Evolutionary conservation across 148 eudicot genomes (phyloP), one percentile per base, ranked within the genome.

Genomic region (Arbutus unedo): DNA sequence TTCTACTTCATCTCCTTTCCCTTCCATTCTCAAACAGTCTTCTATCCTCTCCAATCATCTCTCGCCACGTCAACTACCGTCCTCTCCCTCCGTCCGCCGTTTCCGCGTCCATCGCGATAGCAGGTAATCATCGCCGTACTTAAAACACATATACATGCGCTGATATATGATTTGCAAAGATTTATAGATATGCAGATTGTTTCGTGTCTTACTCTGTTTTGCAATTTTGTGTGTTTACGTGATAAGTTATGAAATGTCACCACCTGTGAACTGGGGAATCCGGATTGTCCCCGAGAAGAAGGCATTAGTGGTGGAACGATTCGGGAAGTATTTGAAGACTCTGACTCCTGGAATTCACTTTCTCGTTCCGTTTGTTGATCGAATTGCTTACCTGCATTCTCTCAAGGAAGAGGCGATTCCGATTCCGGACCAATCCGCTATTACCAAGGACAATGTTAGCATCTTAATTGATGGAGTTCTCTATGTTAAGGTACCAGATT

Each of bases 391-490:
- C 76, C 90, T 89, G 56, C 99, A 96, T 83, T 93, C 99, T 2
- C 84, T 96, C 13, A 96, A 96, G 87, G 99, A 96, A 77, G 94
- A 93, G 81, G 92, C 94, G 0, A 95, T 95, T 77, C 94, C 88
- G 3, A 93, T 96, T 59, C 93, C 99, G 0, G 87, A 95, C 83
- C 99, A 94, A 80, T 86, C 94, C 66, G 99, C 98, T 25, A 95
- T 96, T 73, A 96, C 98, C 3, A 93, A 92, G 75, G 99, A 94
- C 85, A 94, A 94, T 88, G 99, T 96, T 83, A 88, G 90, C 90
- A 90, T 96, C 79, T 85, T 82, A 59, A 95, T 96, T 59, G 94
- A 94, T 74, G 99, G 98, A 57, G 97, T 96, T 76, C 92, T 96
- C 48, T 96, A 91, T 85, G 94, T 93, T 44, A 92, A 92, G 98